Percentiles rank a stretch among this genome's conserved stretches.
These are phyloP conservation scores for Auricularia sp. DNA, from an alignment of 768 basidiomycete species.

Conservation along the genomic window DNA sequence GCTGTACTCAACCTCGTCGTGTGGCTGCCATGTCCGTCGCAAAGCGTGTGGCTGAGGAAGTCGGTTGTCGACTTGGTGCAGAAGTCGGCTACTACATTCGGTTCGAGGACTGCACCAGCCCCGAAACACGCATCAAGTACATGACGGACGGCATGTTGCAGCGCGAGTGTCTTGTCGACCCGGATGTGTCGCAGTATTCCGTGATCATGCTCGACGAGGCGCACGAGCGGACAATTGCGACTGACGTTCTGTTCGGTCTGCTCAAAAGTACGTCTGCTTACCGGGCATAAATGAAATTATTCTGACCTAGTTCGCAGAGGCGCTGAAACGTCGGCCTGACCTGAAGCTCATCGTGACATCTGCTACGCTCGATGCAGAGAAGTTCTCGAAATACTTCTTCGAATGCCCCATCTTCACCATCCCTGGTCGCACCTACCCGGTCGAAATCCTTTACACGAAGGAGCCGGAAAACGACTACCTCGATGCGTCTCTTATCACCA, in stretches of 20 bases:
- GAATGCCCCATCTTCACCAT: constrained; percentile 99
- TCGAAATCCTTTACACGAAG: constrained; percentile 96
- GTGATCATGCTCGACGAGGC: constrained; percentile 99
- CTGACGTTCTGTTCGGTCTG: constrained; percentile 93
- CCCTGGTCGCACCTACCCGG: constrained; percentile 98
- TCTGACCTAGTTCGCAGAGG: constrained; percentile 47
- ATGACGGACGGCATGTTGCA: constrained; percentile 99
- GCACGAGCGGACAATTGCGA: constrained; percentile 97
- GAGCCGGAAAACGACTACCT: constrained; percentile 97
- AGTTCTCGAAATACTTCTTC: constrained; percentile 99
- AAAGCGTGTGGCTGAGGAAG: constrained; percentile 96
- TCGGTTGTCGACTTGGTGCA: constrained; percentile 92
- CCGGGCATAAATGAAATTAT: constrained; percentile 16
- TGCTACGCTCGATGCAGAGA: constrained; percentile 97
- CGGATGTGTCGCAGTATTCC: constrained; percentile 84
- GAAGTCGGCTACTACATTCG: constrained; percentile 98
- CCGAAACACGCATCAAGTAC: constrained; percentile 98
- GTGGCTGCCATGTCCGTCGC: constrained; percentile 99
- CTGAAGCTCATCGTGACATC: constrained; percentile 98
- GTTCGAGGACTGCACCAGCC: constrained; percentile 98
- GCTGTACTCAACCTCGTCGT: constrained; percentile 97
- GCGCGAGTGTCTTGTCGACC: constrained; percentile 93
- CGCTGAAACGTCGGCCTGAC: constrained; percentile 87
- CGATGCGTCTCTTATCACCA: constrained; percentile 94
- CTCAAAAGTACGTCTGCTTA: constrained; percentile 55